Evolutionary conservation across 257 asterid genomes (phyloP), one percentile per base, ranked within the genome.

Genomic region (Solanum medicagineum): DNA sequence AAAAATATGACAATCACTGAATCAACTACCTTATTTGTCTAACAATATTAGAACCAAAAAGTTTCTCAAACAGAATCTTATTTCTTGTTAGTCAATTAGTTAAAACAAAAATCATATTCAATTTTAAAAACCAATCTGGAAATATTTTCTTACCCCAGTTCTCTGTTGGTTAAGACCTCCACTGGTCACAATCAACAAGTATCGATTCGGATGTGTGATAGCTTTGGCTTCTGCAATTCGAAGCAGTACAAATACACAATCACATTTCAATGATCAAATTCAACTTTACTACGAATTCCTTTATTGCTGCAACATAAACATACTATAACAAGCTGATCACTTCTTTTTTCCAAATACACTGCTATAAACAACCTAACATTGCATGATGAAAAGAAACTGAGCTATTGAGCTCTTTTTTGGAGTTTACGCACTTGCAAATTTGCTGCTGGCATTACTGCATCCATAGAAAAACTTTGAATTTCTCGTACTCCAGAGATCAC

Each of bases 161-260:
- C 99, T 93, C 90, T 97, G 99, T 90, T 97, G 98, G 90, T 97
- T 97, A 83, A 97, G 90, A 85, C 99, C 99, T 87, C 99, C 99
- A 89, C 99, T 97, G 81, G 98, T 92, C 77, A 95, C 98, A 84
- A 97, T 94, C 79, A 90, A 90, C 94, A 97, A 91, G 88, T 92
- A 95, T 47, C 97, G 94, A 88, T 94, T 89, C n/a, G 92, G 86
- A 54, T 81, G 90, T 9, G 92, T 94, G 73, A 92, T 85, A 19
- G 85, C 90, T 85, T 85, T 89, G 87, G 97, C 96, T 83, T 90
- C 99, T 97, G 97, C 84, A 80, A 54, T 26, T 83, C 70, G 60
- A 55, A 69, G 32, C 4, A 54, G 81, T 15, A 44, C 19, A 45
- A 63, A 62, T 24, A 51, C 14, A 12, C 55, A 84, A 53, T 84